Percentiles rank a stretch among this genome's conserved stretches.
These are phyloP conservation scores for Agarophyton chilense DNA, from an alignment of 23 red algal species.

Conservation along the genomic window DNA sequence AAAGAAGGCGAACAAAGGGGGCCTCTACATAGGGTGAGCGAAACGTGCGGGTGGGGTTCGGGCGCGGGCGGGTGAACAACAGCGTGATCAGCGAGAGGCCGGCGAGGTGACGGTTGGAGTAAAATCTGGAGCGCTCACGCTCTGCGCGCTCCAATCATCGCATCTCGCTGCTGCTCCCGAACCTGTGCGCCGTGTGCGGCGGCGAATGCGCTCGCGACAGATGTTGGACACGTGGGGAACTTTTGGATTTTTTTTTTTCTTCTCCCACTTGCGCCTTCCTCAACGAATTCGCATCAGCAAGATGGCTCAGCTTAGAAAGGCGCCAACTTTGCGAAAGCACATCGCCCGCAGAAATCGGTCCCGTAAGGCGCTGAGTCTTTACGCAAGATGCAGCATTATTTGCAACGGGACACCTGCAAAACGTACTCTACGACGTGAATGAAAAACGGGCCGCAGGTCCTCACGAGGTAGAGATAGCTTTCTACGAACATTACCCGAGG, in stretches of 20 bases:
- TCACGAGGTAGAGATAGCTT: neutral
- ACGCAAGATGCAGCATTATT: neutral
- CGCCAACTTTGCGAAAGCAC: neutral
- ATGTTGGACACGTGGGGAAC: neutral
- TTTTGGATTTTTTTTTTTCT: slow-evolving; percentile 6
- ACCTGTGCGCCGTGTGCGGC: neutral
- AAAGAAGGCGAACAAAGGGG: no score
- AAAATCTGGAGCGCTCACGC: neutral
- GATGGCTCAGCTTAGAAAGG: neutral
- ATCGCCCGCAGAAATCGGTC: neutral
- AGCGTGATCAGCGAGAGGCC: neutral
- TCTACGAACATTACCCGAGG: neutral
- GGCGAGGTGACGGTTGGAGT: neutral
- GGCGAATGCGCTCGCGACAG: neutral
- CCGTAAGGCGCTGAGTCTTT: neutral
- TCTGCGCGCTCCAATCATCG: neutral
- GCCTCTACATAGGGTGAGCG: neutral
- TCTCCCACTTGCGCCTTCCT: no score
- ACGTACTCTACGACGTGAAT: neutral
- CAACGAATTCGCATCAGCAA: no score
- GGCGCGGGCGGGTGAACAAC: neutral
- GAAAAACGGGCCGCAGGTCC: neutral
- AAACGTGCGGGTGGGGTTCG: neutral
- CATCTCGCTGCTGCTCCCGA: neutral
- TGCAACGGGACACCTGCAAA: neutral